A percentile compares a stretch with the other conserved stretches of the same genome.
phyloP scores from a whole-genome alignment of 345 rosid genomes.

The Mercurialis annua region DNA sequence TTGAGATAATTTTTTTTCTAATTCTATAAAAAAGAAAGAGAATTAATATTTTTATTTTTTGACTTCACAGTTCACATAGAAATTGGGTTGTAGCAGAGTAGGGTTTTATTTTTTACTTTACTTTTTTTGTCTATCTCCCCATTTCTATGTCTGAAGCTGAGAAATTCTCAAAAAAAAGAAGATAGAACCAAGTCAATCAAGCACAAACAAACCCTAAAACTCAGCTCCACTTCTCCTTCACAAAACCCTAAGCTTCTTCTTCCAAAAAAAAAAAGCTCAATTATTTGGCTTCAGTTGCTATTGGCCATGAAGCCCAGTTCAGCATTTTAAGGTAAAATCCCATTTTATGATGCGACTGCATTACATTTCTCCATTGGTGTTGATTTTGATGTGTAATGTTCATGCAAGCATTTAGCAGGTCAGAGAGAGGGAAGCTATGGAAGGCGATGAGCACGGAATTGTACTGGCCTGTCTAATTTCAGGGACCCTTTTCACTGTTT shows the following conservation, averaged over 20 bases:
- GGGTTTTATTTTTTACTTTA: slow-evolving; percentile 58
- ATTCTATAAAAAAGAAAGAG: too few species aligned
- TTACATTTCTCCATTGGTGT: slow-evolving; percentile 17
- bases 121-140: slow-evolving; percentile 17
- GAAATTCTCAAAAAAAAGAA: slow-evolving; percentile 37
- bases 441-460: slow-evolving; percentile 61
- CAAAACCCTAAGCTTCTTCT: slow-evolving; percentile 32
- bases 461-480: slow-evolving; percentile 73
- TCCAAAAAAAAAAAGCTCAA: slow-evolving; percentile 21
- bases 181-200: slow-evolving; percentile 41
- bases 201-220: slow-evolving; percentile 34
- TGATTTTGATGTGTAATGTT: slow-evolving; percentile 20
- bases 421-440: slow-evolving; percentile 66
- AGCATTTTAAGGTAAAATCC: slow-evolving; percentile 42
- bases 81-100: slow-evolving; percentile 44
- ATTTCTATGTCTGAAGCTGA: slow-evolving; percentile 25
- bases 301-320: slow-evolving; percentile 44
- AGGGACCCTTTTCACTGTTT: slow-evolving; percentile 74
- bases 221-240: slow-evolving; percentile 16
- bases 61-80: slow-evolving; percentile 34
- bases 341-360: slow-evolving; percentile 6
- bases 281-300: slow-evolving; percentile 37
- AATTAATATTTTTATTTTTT: too few species aligned
- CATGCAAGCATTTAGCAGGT: slow-evolving; percentile 39
- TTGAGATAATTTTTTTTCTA: slow-evolving; percentile 13